A percentile compares a stretch with the other conserved stretches of the same genome.
Evolutionary conservation across 768 basidiomycete genomes (phyloP).

Genomic region (Trametes maxima): DNA sequence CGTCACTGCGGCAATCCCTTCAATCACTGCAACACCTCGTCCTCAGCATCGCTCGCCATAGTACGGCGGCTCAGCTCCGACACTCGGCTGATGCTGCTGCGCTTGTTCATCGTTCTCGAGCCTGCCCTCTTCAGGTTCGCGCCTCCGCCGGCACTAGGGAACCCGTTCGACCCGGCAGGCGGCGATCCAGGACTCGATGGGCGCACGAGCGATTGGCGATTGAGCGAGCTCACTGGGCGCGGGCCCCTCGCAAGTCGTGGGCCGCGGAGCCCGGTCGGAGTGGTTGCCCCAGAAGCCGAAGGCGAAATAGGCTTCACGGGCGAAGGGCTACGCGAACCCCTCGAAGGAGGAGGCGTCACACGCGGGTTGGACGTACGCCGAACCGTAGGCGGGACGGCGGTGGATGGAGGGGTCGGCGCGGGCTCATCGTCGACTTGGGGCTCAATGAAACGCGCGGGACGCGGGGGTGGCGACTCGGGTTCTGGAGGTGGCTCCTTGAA

Average conservation of each 20-base stretch:
- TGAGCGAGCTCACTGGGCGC: conserved; percentile 56
- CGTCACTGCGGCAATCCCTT: too few relatives aligned
- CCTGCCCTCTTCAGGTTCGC: conserved; percentile 22
- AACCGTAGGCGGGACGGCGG: conserved; percentile 11
- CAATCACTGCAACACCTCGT: conserved; percentile 55
- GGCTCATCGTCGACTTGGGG: conserved; percentile 50
- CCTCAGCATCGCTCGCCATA: conserved; percentile 84
- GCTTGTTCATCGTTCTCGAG: conserved; percentile 31
- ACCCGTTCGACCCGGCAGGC: conserved; percentile 11
- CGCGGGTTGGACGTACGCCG: conserved; percentile 34
- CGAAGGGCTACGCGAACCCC: conserved; percentile 32
- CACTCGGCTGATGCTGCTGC: conserved; percentile 36
- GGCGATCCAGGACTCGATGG: conserved; percentile 22
- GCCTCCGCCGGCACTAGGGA: conserved; percentile 5
- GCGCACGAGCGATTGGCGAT: conserved; percentile 43
- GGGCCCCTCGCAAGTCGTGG: conserved; percentile 53
- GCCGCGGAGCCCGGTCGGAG: conserved; percentile 51
- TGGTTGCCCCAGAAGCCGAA: conserved; percentile 34
- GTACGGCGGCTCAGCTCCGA: conserved; percentile 62
- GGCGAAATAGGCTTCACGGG: conserved; percentile 39
- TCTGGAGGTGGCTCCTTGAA: conserved; percentile 42
- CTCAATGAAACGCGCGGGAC: conserved; percentile 43
- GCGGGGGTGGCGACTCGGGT: conserved; percentile 15
- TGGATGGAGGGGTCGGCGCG: conserved; percentile 30
- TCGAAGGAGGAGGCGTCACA: conserved; percentile 41